Percentiles rank a stretch among this genome's conserved stretches.
phyloP scores from a whole-genome alignment of 345 rosid genomes.

The Brassica nigra region DNA sequence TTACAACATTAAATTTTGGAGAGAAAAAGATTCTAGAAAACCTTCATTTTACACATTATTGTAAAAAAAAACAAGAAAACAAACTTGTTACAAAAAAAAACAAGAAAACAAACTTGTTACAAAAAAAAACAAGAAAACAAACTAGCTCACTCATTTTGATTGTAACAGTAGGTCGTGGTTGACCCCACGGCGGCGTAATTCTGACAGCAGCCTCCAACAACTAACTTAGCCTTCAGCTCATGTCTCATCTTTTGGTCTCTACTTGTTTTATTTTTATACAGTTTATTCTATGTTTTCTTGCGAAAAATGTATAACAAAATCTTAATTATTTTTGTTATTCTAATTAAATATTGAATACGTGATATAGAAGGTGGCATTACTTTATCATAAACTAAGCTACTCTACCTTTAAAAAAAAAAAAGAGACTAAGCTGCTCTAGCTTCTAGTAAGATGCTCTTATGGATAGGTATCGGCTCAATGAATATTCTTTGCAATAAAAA shows the following conservation, averaged over 20 bases:
- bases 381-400: conserved; percentile 1
- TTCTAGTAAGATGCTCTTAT: conserved; percentile 33
- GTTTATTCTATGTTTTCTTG: conserved; percentile 6
- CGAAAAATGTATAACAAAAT: background rate
- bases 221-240: conserved; percentile 33
- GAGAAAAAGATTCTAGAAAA: background rate
- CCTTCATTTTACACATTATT: background rate
- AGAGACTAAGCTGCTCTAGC: conserved; percentile 4
- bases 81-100: background rate
- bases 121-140: background rate
- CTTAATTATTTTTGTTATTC: conserved; percentile 12
- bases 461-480: conserved; percentile 28
- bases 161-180: conserved; percentile 5
- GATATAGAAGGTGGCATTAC: background rate
- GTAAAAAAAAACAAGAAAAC: background rate
- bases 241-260: conserved; percentile 34
- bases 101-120: background rate
- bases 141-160: conserved; percentile 1
- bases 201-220: conserved; percentile 44
- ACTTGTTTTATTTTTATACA: background rate
- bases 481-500: conserved; percentile 12
- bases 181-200: conserved; percentile 43
- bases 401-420: conserved; percentile 14
- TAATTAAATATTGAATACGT: background rate
- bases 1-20: no score